Conservation (phyloP, 2,329 filamentous ascomycete species). For the Apiospora pterosperma region DNA sequence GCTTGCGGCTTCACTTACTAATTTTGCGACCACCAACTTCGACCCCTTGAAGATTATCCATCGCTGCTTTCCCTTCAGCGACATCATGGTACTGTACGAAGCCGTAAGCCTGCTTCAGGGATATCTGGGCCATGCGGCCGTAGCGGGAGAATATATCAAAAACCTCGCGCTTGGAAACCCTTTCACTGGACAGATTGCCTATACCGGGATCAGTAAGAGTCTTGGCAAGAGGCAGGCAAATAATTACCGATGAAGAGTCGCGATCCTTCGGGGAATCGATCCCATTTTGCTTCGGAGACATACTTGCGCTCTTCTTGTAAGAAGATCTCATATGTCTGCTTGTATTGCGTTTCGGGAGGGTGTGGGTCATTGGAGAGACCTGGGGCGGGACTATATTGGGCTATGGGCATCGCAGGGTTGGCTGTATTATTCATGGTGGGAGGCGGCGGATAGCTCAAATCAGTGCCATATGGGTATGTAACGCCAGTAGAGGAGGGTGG, state of each 20-base stretch:
- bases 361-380: constrained; percentile 6
- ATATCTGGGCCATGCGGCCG: constrained; percentile 88
- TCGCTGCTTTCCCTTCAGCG: constrained; percentile 69
- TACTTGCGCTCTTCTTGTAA: constrained; percentile 70
- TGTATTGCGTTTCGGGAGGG: constrained; percentile 8
- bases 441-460: constrained; percentile 10
- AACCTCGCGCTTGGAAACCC: constrained; percentile 89
- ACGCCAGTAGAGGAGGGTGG: constrained; percentile 30
- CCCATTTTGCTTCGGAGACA: constrained; percentile 76
- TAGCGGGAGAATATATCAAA: constrained; percentile 87
- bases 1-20: constrained; percentile 60
- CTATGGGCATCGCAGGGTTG: constrained; percentile 18
- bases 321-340: constrained; percentile 67
- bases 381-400: constrained; percentile 14
- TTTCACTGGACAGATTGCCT: constrained; percentile 91
- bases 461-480: constrained; percentile 31
- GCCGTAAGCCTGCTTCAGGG: constrained; percentile 93
- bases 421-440: constrained; percentile 22
- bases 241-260: constrained; percentile 73
- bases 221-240: too few species aligned
- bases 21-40: constrained; percentile 88
- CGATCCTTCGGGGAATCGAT: constrained; percentile 73
- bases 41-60: constrained; percentile 75
- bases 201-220: constrained; percentile 19
- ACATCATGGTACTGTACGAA: constrained; percentile 90